Percentiles rank a stretch among this genome's conserved stretches.
These are phyloP conservation scores for Tetradesmus lagerheimii DNA, from an alignment of 139 green algal genomes.

Conservation along the genomic window DNA sequence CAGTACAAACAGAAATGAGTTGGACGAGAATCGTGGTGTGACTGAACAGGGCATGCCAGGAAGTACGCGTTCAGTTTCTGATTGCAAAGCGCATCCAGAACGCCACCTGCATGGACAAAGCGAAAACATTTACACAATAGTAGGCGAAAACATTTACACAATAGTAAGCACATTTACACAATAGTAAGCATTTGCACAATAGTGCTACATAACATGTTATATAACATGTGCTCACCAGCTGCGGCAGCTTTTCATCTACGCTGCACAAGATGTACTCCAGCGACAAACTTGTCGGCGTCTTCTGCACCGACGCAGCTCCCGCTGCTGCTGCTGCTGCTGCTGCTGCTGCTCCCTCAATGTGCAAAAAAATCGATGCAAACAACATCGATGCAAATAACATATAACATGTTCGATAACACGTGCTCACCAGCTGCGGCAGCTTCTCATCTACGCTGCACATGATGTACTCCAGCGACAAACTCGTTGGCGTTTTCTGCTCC, in stretches of 20 bases:
- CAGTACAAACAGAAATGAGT: too few relatives aligned
- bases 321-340: too few relatives aligned
- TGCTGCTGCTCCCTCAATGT: too few relatives aligned
- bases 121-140: too few relatives aligned
- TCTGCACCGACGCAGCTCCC: too few relatives aligned
- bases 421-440: slow-evolving; percentile 75
- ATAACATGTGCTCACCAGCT: slow-evolving; percentile 65
- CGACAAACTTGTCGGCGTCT: not conserved
- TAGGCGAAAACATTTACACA: too few relatives aligned
- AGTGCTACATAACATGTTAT: too few relatives aligned
- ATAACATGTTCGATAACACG: too few relatives aligned
- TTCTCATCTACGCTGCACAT: slow-evolving; percentile 78
- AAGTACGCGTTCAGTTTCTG: not conserved
- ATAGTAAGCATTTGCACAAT: too few relatives aligned
- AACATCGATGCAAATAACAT: too few relatives aligned
- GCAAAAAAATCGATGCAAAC: too few relatives aligned
- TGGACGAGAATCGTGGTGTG: not conserved
- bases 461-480: slow-evolving; percentile 78
- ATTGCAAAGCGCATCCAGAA: not conserved
- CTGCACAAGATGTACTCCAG: slow-evolving; percentile 19
- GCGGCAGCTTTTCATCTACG: slow-evolving; percentile 79
- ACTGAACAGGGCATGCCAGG: not conserved
- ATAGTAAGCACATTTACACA: too few relatives aligned
- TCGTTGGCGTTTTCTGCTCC: slow-evolving; percentile 78
- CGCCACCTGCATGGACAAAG: not conserved